Percentiles rank a stretch among this genome's conserved stretches.
These are phyloP conservation scores for Centaurea solstitialis DNA, from an alignment of 129 eudicot genomes.

Conservation along the genomic window DNA sequence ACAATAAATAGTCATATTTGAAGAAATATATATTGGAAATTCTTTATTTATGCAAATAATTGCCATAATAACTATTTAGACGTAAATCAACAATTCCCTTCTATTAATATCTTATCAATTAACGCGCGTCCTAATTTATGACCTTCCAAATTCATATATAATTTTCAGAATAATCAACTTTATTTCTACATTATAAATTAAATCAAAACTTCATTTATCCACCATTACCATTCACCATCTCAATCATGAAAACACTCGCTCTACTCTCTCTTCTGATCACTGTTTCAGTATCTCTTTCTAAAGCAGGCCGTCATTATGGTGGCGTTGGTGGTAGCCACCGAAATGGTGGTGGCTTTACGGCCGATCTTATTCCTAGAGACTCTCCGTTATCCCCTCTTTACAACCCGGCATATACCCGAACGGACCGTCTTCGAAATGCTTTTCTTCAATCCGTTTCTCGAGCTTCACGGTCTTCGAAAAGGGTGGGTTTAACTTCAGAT, in stretches of 20 bases:
- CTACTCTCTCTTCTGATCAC: conserved; percentile 6
- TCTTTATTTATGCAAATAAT: conserved; percentile 10
- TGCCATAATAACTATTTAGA: neutral
- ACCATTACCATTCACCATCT: conserved; percentile 5
- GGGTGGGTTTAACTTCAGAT: neutral
- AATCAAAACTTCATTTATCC: neutral
- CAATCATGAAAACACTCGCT: conserved; percentile 15
- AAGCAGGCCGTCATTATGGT: neutral
- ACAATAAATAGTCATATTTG: neutral
- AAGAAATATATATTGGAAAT: neutral
- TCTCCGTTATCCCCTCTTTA: conserved; percentile 54
- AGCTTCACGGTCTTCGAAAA: neutral
- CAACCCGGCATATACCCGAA: conserved; percentile 27
- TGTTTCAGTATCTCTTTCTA: conserved; percentile 16
- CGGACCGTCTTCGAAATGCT: conserved; percentile 28
- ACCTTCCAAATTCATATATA: conserved; percentile 18
- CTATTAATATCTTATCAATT: neutral
- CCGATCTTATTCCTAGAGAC: conserved; percentile 57
- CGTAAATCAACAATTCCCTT: neutral
- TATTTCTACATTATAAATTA: neutral
- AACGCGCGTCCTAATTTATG: conserved; percentile 13
- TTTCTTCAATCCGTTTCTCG: conserved; percentile 43
- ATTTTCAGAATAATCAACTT: neutral
- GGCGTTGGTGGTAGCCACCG: neutral
- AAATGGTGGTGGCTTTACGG: conserved; percentile 33